Conservation (phyloP, 495 filamentous ascomycete genomes). For the Tuber aestivum region DNA sequence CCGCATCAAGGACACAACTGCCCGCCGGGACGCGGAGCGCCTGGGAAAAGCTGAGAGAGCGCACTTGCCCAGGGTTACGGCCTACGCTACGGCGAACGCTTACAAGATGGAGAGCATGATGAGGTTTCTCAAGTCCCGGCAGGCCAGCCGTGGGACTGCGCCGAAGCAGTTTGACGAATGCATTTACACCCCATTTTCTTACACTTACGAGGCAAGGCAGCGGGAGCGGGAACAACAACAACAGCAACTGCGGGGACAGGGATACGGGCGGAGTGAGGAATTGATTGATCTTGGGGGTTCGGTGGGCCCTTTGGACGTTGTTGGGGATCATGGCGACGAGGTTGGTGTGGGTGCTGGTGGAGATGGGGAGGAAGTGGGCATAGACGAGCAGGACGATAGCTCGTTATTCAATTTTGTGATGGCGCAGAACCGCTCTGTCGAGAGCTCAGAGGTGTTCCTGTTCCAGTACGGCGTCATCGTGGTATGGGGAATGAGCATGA, state of each 20-base stretch:
- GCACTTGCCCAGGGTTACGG: slow-evolving; percentile 80
- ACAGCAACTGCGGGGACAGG: not conserved
- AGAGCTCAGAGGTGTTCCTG: slow-evolving; percentile 88
- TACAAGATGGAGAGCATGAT: slow-evolving; percentile 84
- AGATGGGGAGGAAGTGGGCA: slow-evolving; percentile 15
- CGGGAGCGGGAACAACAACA: not conserved
- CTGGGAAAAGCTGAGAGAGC: slow-evolving; percentile 90
- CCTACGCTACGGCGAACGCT: slow-evolving; percentile 87
- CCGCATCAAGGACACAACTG: slow-evolving; percentile 92
- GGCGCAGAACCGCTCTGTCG: slow-evolving; percentile 50
- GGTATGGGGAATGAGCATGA: slow-evolving; percentile 93
- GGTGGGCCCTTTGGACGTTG: slow-evolving; percentile 35
- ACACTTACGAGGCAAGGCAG: slow-evolving; percentile 43
- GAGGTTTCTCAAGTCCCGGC: slow-evolving; percentile 77
- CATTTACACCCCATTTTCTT: slow-evolving; percentile 88
- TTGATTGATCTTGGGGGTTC: slow-evolving; percentile 45
- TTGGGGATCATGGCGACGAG: slow-evolving; percentile 35
- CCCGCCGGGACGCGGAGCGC: slow-evolving; percentile 83
- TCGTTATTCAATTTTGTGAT: slow-evolving; percentile 39
- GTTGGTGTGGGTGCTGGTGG: slow-evolving; percentile 16
- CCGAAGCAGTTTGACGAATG: slow-evolving; percentile 95
- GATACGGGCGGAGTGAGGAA: slow-evolving; percentile 41
- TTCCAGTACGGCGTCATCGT: slow-evolving; percentile 99
- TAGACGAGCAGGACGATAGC: slow-evolving; percentile 36
- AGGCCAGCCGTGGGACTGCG: slow-evolving; percentile 64